Percentiles rank a stretch among this genome's conserved stretches.
Conservation (phyloP, 176 grass and related monocot species). For the Aegilops bicornis region DNA sequence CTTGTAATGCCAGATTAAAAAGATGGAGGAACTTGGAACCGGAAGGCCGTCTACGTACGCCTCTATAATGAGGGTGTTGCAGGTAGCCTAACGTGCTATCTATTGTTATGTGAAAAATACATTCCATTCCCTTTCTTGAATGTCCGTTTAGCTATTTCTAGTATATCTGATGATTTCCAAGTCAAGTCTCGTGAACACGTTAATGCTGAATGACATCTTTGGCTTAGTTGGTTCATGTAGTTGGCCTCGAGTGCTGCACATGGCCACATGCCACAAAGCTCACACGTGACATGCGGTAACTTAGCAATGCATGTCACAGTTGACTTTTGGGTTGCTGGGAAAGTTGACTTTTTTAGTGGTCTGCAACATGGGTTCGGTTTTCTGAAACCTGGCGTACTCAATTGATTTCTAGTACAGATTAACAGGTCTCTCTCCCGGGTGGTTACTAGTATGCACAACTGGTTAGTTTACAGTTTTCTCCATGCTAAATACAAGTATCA, state of each 20-base stretch:
- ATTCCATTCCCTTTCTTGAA: neutral
- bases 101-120: neutral
- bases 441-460: neutral
- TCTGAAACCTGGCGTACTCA: neutral
- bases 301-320: neutral
- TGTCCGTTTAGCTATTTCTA: neutral
- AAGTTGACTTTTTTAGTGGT: neutral
- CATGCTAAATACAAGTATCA: neutral
- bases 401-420: neutral
- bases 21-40: conserved; percentile 95
- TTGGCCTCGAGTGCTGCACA: neutral
- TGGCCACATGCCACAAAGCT: conserved; percentile 3
- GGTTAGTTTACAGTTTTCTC: neutral
- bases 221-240: conserved; percentile 1
- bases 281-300: neutral
- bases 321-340: neutral
- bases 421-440: neutral
- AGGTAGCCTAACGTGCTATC: conserved; percentile 46
- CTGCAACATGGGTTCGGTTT: neutral
- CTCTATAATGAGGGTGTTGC: conserved; percentile 87
- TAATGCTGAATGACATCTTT: neutral
- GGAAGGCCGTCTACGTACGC: conserved; percentile 95
- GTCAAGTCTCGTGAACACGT: neutral
- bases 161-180: neutral
- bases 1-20: conserved; percentile 76